These are phyloP conservation scores for Thermomucor indicae-seudaticae DNA, from an alignment of 371 early-diverging fungal species.

Conservation along the genomic window DNA sequence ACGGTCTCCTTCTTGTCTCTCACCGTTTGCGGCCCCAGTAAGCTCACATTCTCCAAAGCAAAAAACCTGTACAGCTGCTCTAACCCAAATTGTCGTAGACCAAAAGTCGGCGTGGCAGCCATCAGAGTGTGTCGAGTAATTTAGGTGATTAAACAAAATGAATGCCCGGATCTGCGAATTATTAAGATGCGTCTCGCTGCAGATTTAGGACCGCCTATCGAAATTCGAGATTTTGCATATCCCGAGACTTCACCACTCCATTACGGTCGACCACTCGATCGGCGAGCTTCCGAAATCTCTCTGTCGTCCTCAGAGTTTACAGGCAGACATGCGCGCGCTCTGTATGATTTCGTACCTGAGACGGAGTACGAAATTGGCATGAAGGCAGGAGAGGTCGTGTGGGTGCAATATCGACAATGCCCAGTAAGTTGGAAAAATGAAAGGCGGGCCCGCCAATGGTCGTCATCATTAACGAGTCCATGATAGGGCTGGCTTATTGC, in stretches of 20 bases:
- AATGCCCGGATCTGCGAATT: too few relatives aligned
- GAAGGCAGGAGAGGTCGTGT: slow-evolving; percentile 56
- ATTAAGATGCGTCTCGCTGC: too few relatives aligned
- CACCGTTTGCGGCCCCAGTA: too few relatives aligned
- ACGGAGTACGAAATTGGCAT: slow-evolving; percentile 63
- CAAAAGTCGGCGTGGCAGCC: too few relatives aligned
- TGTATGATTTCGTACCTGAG: slow-evolving; percentile 73
- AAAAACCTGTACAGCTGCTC: too few relatives aligned
- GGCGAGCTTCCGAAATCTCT: slow-evolving; percentile 18
- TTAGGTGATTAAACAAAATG: not conserved
- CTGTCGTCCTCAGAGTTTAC: slow-evolving; percentile 26
- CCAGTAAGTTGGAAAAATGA: slow-evolving; percentile 18
- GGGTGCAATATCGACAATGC: slow-evolving; percentile 61
- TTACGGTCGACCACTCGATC: slow-evolving; percentile 37
- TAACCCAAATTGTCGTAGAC: too few relatives aligned
- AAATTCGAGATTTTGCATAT: slow-evolving; percentile 71
- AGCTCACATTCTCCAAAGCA: too few relatives aligned
- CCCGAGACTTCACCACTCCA: slow-evolving; percentile 53
- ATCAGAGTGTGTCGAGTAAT: too few relatives aligned
- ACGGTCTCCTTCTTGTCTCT: too few relatives aligned
- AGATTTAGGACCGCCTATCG: slow-evolving; percentile 15
- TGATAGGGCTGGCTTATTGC: slow-evolving; percentile 73
- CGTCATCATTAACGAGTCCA: slow-evolving; percentile 49
- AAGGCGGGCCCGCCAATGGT: slow-evolving; percentile 66
- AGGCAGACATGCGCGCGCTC: slow-evolving; percentile 49